phyloP scores from a whole-genome alignment of 2,329 filamentous ascomycete genomes.

The Sporothrix globosa region DNA sequence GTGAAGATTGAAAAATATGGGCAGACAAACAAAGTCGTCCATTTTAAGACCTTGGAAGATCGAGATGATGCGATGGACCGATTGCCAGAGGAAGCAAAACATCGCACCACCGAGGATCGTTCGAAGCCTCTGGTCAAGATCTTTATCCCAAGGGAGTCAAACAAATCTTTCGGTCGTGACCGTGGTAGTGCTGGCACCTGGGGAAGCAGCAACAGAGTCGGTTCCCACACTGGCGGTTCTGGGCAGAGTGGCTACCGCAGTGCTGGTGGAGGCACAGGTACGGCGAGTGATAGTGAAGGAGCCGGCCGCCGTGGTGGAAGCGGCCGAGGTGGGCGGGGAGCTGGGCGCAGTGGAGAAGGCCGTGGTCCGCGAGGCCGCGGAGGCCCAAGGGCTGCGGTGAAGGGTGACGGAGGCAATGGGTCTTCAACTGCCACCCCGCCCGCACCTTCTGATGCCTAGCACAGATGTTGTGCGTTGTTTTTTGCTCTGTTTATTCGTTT shows the following conservation, averaged over 20 bases:
- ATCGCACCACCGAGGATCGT: conserved; percentile 69
- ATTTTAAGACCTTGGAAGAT: conserved; percentile 79
- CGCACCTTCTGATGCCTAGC: conserved; percentile 47
- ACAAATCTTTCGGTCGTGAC: conserved; percentile 52
- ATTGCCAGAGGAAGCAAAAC: conserved; percentile 76
- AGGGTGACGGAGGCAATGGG: conserved; percentile 60
- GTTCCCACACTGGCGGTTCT: conserved; percentile 52
- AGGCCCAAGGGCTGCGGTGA: conserved; percentile 48
- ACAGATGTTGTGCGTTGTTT: background rate
- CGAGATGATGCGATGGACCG: conserved; percentile 77
- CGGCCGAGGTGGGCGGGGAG: conserved; percentile 57
- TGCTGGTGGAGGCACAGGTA: conserved; percentile 76
- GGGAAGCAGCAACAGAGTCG: conserved; percentile 68
- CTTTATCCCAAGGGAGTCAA: conserved; percentile 63
- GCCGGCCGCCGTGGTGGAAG: conserved; percentile 59
- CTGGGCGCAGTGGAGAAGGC: conserved; percentile 58
- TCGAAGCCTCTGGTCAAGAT: conserved; percentile 81
- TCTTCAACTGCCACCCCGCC: conserved; percentile 59
- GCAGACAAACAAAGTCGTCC: conserved; percentile 79
- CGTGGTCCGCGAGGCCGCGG: conserved; percentile 61
- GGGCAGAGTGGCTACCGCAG: conserved; percentile 79
- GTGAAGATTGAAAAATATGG: conserved; percentile 77
- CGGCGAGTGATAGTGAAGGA: conserved; percentile 69
- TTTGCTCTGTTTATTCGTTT: background rate
- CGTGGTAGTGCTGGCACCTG: conserved; percentile 67